phyloP scores from a whole-genome alignment of 495 filamentous ascomycete species.

The Ascodesmis nigricans region DNA sequence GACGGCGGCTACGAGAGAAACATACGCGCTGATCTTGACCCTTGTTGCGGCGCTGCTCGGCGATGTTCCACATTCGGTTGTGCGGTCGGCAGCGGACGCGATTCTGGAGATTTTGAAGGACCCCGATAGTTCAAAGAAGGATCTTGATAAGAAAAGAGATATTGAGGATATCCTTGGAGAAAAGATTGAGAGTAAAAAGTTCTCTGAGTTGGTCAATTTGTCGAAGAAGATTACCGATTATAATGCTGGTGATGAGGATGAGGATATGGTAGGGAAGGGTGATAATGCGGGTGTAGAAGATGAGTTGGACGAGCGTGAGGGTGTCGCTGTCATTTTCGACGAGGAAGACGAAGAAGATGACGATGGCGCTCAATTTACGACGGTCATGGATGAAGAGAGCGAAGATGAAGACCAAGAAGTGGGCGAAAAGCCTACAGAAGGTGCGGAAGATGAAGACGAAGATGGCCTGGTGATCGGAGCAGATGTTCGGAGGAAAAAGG shows the following conservation, averaged over 20 bases:
- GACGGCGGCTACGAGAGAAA: constrained; percentile 76
- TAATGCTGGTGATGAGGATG: constrained; percentile 89
- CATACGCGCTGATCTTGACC: constrained; percentile 87
- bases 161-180: constrained; percentile 78
- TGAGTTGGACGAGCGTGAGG: constrained; percentile 79
- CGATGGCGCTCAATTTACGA: constrained; percentile 53
- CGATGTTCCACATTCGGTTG: constrained; percentile 78
- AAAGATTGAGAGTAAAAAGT: constrained; percentile 68
- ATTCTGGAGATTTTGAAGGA: constrained; percentile 82
- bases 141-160: constrained; percentile 96
- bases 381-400: constrained; percentile 33
- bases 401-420: constrained; percentile 30
- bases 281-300: constrained; percentile 36
- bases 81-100: constrained; percentile 87
- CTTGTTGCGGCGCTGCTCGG: constrained; percentile 74
- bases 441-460: constrained; percentile 25
- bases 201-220: constrained; percentile 88
- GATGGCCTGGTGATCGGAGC: constrained; percentile 71
- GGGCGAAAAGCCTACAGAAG: constrained; percentile 27
- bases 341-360: constrained; percentile 87
- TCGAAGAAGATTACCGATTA: constrained; percentile 99
- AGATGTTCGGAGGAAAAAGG: constrained; percentile 24
- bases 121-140: constrained; percentile 58
- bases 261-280: constrained; percentile 45
- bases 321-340: constrained; percentile 90